Evolutionary conservation across 306 rosid species (phyloP).

Genomic region (Cotoneaster glaucophyllus): DNA sequence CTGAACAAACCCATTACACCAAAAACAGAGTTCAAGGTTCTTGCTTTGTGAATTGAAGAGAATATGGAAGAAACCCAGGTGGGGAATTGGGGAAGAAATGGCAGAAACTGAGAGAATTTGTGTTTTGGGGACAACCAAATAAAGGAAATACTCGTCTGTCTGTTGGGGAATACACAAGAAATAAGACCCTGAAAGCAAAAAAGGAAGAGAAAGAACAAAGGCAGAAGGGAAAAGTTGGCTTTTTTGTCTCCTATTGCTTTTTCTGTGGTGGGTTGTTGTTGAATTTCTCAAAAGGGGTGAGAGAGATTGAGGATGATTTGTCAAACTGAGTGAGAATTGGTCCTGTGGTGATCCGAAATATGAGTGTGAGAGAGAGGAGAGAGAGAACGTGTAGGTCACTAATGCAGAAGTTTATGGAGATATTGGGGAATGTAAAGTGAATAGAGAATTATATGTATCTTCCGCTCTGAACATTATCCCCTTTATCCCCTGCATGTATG

Average conservation of each 20-base stretch:
- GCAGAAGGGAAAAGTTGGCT: slow-evolving; percentile 6
- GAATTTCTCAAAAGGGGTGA: slow-evolving; percentile 15
- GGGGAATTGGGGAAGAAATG: neutral
- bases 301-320: neutral
- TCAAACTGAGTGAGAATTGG: slow-evolving; percentile 9
- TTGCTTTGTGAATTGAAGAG: neutral
- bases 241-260: slow-evolving; percentile 6
- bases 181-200: slow-evolving; percentile 1
- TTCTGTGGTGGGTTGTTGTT: slow-evolving; percentile 34
- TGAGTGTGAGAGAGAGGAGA: slow-evolving; percentile 3
- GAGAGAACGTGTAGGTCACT: slow-evolving; percentile 23
- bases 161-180: slow-evolving; percentile 18
- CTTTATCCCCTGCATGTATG: neutral
- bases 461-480: neutral
- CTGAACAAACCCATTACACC: neutral
- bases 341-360: slow-evolving; percentile 63
- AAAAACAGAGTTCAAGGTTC: neutral
- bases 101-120: slow-evolving; percentile 5
- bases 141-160: neutral
- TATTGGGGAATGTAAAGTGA: neutral
- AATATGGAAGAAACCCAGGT: slow-evolving; percentile 4
- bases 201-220: neutral
- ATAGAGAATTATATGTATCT: neutral
- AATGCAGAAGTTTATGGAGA: neutral
- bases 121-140: neutral